Percentiles rank a stretch among this genome's conserved stretches.
These are phyloP conservation scores for Metschnikowia arizonensis DNA, from an alignment of 805 yeast species.

Conservation along the genomic window DNA sequence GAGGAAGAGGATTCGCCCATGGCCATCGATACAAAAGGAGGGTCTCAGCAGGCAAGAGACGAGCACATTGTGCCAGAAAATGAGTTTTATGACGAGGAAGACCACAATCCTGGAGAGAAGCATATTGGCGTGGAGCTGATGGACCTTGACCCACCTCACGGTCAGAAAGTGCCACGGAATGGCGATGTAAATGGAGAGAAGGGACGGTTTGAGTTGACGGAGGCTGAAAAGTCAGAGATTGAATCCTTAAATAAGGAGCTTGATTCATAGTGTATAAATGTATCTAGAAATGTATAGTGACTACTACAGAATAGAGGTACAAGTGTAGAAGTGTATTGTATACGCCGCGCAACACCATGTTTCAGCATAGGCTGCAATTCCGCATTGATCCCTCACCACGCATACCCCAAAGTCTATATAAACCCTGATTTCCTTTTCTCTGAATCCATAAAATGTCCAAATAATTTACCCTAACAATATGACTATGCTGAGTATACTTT, in stretches of 20 bases:
- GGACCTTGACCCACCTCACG: conserved; percentile 6
- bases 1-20: conserved; percentile 77
- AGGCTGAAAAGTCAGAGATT: conserved; percentile 36
- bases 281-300: background rate
- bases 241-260: conserved; percentile 28
- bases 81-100: conserved; percentile 73
- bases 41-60: conserved; percentile 82
- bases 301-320: no score
- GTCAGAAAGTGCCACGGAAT: background rate
- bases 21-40: conserved; percentile 87
- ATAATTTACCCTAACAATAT: no score
- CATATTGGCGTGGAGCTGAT: conserved; percentile 20
- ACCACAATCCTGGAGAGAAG: conserved; percentile 38
- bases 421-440: no score
- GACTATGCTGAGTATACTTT: no score
- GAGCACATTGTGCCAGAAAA: conserved; percentile 63
- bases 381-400: no score
- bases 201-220: conserved; percentile 24
- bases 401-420: no score
- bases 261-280: background rate
- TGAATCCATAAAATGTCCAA: no score
- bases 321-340: background rate
- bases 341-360: no score
- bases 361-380: no score
- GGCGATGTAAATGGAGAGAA: conserved; percentile 1